A percentile compares a stretch with the other conserved stretches of the same genome.
Evolutionary conservation across 139 green algal species (phyloP).

Genomic region (Chlorella sp.): DNA sequence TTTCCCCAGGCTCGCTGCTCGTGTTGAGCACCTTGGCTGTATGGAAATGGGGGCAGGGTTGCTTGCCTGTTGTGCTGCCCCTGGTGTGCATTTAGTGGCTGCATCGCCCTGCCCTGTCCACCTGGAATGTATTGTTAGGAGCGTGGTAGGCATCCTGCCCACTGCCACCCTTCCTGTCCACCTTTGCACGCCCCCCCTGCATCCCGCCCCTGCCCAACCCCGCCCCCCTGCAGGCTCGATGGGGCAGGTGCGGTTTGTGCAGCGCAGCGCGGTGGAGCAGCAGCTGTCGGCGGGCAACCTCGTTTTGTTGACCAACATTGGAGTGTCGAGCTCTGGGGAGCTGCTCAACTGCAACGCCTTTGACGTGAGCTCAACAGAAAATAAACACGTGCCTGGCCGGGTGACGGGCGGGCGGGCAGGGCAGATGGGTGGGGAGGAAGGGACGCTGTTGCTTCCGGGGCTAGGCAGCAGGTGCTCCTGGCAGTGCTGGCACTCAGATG

Average conservation of each 20-base stretch:
- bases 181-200: background rate
- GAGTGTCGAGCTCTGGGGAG: conserved; percentile 73
- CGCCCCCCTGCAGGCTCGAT: background rate
- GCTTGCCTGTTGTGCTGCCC: too few species aligned
- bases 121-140: too few species aligned
- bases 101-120: background rate
- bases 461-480: too few species aligned
- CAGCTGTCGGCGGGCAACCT: conserved; percentile 88
- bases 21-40: background rate
- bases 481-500: too few species aligned
- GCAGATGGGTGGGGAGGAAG: background rate
- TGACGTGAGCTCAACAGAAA: conserved; percentile 79
- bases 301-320: conserved; percentile 92
- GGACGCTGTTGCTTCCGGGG: too few species aligned
- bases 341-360: conserved; percentile 97
- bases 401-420: background rate
- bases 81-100: too few species aligned
- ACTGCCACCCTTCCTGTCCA: background rate
- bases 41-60: too few species aligned
- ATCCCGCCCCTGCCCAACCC: background rate
- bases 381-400: too few species aligned
- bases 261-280: conserved; percentile 73
- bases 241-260: conserved; percentile 80
- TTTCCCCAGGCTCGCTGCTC: background rate
- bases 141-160: background rate